Evolutionary conservation across 2,329 filamentous ascomycete genomes (phyloP).

Genomic region (Aureobasidium subglaciale): DNA sequence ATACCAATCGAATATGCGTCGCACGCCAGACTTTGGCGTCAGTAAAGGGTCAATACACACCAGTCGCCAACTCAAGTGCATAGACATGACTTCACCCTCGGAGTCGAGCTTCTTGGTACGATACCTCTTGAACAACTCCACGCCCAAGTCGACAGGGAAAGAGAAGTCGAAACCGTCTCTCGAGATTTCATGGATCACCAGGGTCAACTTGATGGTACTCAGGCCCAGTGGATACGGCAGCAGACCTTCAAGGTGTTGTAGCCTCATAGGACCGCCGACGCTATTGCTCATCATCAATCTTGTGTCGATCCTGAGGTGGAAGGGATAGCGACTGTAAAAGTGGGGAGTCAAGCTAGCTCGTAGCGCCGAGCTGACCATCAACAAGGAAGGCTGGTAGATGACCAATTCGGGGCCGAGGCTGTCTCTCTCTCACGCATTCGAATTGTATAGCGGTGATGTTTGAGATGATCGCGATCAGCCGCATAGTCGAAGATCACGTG

Average conservation of each 20-base stretch:
- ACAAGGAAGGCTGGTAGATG: neutral
- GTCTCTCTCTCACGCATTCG: neutral
- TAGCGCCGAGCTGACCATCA: neutral
- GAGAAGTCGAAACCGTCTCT: neutral
- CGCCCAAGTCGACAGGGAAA: neutral
- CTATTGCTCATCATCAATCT: neutral
- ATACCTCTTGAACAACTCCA: neutral
- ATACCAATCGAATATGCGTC: too few relatives aligned
- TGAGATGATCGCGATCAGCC: neutral
- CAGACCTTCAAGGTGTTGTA: neutral
- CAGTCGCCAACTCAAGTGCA: neutral
- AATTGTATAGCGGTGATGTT: neutral
- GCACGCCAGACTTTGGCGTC: too few relatives aligned
- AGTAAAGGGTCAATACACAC: too few relatives aligned
- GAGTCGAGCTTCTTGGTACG: neutral
- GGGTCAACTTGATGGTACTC: neutral
- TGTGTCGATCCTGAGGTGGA: neutral
- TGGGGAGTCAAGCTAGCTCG: neutral
- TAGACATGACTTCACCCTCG: too few relatives aligned
- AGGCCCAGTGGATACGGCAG: neutral
- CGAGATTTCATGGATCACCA: neutral
- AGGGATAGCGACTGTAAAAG: neutral
- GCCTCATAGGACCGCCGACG: neutral
- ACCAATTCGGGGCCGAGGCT: too few relatives aligned
- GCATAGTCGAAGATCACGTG: neutral